Evolutionary conservation across 108 stramenopile genomes (phyloP).

Genomic region (Skeletonema grethae): DNA sequence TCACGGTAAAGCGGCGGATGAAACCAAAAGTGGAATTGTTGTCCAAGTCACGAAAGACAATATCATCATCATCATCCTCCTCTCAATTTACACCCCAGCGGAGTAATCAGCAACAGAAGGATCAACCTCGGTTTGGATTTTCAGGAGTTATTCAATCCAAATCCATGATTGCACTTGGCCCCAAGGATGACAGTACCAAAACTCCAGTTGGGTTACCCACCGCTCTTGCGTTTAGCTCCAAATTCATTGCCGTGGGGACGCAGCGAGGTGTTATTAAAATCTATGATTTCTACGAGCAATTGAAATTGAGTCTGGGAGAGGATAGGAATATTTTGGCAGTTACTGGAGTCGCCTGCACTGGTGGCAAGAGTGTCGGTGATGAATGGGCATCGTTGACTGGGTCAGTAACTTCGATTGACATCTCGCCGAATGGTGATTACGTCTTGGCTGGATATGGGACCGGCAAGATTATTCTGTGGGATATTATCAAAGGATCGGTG

Average conservation of each 20-base stretch:
- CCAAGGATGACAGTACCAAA: neutral
- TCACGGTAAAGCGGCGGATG: conserved; percentile 81
- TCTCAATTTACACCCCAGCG: neutral
- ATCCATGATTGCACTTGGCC: conserved; percentile 21
- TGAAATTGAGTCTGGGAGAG: conserved; percentile 64
- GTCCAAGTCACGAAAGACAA: conserved; percentile 46
- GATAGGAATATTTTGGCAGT: conserved; percentile 1
- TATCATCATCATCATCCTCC: conserved; percentile 10
- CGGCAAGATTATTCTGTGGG: conserved; percentile 83
- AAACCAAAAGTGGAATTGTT: conserved; percentile 71
- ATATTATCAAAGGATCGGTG: conserved; percentile 67
- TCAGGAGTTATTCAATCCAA: conserved; percentile 30
- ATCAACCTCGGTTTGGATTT: neutral
- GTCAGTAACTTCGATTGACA: conserved; percentile 79
- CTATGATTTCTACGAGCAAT: conserved; percentile 88
- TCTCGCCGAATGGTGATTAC: conserved; percentile 67
- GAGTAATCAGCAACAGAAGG: neutral
- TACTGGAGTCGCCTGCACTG: conserved; percentile 5
- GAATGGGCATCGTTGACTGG: conserved; percentile 21
- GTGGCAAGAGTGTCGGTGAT: conserved; percentile 11
- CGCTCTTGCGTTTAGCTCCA: conserved; percentile 74
- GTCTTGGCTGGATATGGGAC: conserved; percentile 74
- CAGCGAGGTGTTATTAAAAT: conserved; percentile 73
- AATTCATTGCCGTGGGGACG: conserved; percentile 90
- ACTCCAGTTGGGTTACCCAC: conserved; percentile 62